Percentiles rank a stretch among this genome's conserved stretches.
Evolutionary conservation across 371 early-diverging fungal species (phyloP).

Genomic region (Rhizoclosmatium hyalinum): DNA sequence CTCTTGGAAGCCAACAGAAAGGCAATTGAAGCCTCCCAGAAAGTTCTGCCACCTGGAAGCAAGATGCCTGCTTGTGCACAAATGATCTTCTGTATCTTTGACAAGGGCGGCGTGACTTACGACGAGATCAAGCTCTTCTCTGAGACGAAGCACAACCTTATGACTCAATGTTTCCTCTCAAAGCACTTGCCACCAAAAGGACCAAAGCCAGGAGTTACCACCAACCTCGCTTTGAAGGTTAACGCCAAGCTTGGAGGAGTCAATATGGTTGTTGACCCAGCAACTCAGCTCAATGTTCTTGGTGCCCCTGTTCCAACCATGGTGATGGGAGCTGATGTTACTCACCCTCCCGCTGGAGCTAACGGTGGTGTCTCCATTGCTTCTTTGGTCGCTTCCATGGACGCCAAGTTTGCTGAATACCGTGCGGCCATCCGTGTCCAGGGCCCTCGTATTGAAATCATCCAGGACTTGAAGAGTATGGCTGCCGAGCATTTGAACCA

Average conservation of each 20-base stretch:
- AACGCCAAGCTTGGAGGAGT: conserved; percentile 55
- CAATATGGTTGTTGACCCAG: conserved; percentile 41
- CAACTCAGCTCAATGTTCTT: conserved; percentile 24
- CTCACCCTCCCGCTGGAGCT: conserved; percentile 74
- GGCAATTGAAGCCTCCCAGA: conserved; percentile 68
- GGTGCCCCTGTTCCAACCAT: conserved; percentile 71
- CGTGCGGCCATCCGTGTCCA: conserved; percentile 48
- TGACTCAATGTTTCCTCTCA: conserved; percentile 87
- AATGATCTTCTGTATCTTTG: conserved; percentile 78
- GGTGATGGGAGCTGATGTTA: conserved; percentile 91
- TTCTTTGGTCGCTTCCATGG: conserved; percentile 81
- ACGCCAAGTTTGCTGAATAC: conserved; percentile 62
- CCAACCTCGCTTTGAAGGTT: conserved; percentile 55
- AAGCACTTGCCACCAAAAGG: conserved; percentile 62
- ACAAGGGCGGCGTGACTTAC: conserved; percentile 72
- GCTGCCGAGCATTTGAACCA: conserved; percentile 48
- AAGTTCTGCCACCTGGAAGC: conserved; percentile 17
- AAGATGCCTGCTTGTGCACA: conserved; percentile 55
- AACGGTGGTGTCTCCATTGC: conserved; percentile 83
- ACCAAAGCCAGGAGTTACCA: conserved; percentile 47
- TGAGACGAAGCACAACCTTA: conserved; percentile 86
- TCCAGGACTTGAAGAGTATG: conserved; percentile 57
- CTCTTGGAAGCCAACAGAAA: conserved; percentile 40
- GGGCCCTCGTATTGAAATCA: conserved; percentile 57
- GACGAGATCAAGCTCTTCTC: conserved; percentile 89